Evolutionary conservation across 176 grass and related monocot genomes (phyloP).

Genomic region (Secale cereale): DNA sequence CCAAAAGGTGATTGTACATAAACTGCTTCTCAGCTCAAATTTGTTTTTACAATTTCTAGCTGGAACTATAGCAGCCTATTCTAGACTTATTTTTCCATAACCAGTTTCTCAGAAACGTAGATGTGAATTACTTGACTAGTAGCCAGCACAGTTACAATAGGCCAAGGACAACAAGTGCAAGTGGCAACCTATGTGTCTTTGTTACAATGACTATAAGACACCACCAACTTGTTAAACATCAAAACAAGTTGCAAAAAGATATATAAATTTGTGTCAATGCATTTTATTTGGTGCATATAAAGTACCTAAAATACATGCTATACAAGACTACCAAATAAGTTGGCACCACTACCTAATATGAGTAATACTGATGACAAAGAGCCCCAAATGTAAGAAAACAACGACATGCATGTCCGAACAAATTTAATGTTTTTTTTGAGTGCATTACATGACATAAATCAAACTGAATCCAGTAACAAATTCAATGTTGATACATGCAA

Average conservation of each 20-base stretch:
- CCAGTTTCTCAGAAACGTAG: too few species aligned
- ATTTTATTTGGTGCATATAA: background rate
- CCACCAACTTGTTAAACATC: background rate
- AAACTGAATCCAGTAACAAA: background rate
- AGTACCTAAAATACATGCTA: background rate
- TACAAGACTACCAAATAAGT: background rate
- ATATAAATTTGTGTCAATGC: background rate
- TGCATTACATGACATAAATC: too few species aligned
- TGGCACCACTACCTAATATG: background rate
- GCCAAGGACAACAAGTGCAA: too few species aligned
- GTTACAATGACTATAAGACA: background rate
- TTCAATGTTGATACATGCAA: background rate
- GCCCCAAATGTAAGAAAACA: background rate
- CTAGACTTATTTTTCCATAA: too few species aligned
- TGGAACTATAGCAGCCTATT: background rate
- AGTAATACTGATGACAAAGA: background rate
- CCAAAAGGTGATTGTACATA: background rate
- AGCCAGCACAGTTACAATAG: too few species aligned
- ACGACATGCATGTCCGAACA: background rate
- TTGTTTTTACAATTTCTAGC: background rate
- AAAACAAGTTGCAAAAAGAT: background rate
- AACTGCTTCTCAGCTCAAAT: background rate
- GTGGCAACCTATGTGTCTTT: too few species aligned
- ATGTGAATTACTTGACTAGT: too few species aligned
- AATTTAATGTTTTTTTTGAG: background rate